Conservation (phyloP, 331 rosid species). For the Pyrus hybrid region DNA sequence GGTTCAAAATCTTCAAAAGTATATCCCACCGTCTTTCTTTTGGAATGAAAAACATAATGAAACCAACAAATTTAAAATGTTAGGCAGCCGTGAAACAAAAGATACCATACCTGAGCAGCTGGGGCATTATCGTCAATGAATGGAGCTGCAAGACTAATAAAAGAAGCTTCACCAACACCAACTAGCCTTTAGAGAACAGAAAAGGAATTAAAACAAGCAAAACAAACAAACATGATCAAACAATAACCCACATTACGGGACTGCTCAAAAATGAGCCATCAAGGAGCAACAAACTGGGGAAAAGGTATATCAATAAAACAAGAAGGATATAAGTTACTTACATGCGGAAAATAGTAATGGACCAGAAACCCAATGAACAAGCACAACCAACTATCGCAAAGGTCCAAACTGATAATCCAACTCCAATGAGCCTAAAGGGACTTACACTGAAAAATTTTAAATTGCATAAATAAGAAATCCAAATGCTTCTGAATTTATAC, state of each 20-base stretch:
- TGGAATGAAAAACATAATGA: not conserved
- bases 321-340: slow-evolving; percentile 26
- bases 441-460: slow-evolving; percentile 49
- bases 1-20: too few species aligned
- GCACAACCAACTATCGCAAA: slow-evolving; percentile 54
- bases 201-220: not conserved
- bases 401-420: slow-evolving; percentile 86
- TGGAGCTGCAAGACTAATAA: slow-evolving; percentile 90
- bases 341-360: slow-evolving; percentile 73
- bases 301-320: not conserved
- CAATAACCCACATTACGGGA: not conserved
- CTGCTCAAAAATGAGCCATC: not conserved
- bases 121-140: slow-evolving; percentile 93
- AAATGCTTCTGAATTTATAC: too few species aligned
- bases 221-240: not conserved
- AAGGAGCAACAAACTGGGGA: not conserved
- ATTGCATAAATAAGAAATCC: not conserved
- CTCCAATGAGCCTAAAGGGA: too few species aligned
- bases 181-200: slow-evolving; percentile 45
- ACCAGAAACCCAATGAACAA: slow-evolving; percentile 63
- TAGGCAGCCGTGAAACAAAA: slow-evolving; percentile 1
- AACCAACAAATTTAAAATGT: slow-evolving; percentile 2
- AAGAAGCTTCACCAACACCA: slow-evolving; percentile 94
- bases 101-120: slow-evolving; percentile 48
- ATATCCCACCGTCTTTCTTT: too few species aligned